These are phyloP conservation scores for Exophiala aquamarina DNA, from an alignment of 2,329 filamentous ascomycete species.

Conservation along the genomic window DNA sequence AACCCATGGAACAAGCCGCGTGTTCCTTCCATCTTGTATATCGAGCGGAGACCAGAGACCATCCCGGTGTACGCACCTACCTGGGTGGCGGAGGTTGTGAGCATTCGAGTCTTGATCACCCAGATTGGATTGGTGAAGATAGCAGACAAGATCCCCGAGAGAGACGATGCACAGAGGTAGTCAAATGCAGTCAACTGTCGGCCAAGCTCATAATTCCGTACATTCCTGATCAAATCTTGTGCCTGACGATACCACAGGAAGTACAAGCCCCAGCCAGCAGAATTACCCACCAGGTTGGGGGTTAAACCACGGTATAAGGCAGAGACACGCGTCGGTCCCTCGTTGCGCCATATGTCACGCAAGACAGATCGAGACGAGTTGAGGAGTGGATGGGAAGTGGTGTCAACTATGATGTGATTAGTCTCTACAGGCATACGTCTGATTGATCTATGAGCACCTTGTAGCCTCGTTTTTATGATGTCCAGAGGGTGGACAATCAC, in stretches of 20 bases:
- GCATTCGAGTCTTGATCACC: slow-evolving; percentile 98
- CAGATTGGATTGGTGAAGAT: slow-evolving; percentile 91
- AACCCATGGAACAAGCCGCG: slow-evolving; percentile 86
- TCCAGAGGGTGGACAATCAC: slow-evolving; percentile 89
- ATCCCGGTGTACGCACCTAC: slow-evolving; percentile 81
- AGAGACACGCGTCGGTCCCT: slow-evolving; percentile 52
- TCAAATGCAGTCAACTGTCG: slow-evolving; percentile 56
- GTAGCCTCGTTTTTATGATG: slow-evolving; percentile 93
- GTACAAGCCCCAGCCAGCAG: slow-evolving; percentile 85
- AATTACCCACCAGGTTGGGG: slow-evolving; percentile 89
- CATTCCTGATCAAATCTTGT: slow-evolving; percentile 53
- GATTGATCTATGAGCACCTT: slow-evolving; percentile 44
- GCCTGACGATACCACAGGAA: slow-evolving; percentile 72
- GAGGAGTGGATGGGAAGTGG: slow-evolving; percentile 47
- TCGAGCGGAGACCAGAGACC: slow-evolving; percentile 64
- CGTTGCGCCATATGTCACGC: slow-evolving; percentile 52
- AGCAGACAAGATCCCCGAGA: slow-evolving; percentile 71
- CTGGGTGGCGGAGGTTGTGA: slow-evolving; percentile 73
- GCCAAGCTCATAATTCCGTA: slow-evolving; percentile 34
- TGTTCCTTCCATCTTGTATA: slow-evolving; percentile 70
- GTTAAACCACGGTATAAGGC: slow-evolving; percentile 87
- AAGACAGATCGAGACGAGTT: slow-evolving; percentile 56
- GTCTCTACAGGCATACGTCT: slow-evolving; percentile 3
- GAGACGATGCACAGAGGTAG: slow-evolving; percentile 76
- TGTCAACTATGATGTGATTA: slow-evolving; percentile 52